Evolutionary conservation across 805 yeast species (phyloP), one percentile per base, ranked within the genome.

Genomic region (Candida mattraensis): DNA sequence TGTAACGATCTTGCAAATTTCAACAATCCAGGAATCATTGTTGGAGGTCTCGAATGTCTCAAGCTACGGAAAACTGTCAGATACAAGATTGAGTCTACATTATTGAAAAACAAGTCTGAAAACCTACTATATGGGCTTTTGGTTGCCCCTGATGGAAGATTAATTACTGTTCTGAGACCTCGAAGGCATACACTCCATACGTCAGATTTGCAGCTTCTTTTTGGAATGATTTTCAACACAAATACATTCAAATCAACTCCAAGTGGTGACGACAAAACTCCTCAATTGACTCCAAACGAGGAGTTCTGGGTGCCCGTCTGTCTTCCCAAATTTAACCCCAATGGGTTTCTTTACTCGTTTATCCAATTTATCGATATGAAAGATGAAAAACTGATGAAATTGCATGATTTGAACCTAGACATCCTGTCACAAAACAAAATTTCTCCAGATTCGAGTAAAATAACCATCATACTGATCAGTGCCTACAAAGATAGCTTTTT

Each of bases 231-330:
- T 2, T 76, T 76, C 50, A 76, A 73, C 45, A 74, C 78, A n/a
- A 61, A 65, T 29, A 67, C 78, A 0, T 69, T 76, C 44, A 65
- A 65, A 17, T 45, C 56, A 2, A 33, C 50, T 1, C 66, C 70
- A 20, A n/a, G n/a, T n/a, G 65, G 64, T 15, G 39, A 32, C 21
- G 28, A 21, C 15, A 14, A 41, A 15, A 21, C 28, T 5, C 32
- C 47, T 30, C 46, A 49, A 18, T 28, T 53, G 9, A 46, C 59
- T 2, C 43, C 73, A 47, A 54, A 68, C 38, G 84, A 84, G 47
- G 96, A 89, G 53, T 76, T 87, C 39, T 93, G 98, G 98, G 75
- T 86, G 9, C 99, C 99, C 0, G 69, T 91, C 0, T 91, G 99
- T 59, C 69, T 91, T 56, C 96, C 98, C 0, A 78, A 84, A 48